Percentiles rank a stretch among this genome's conserved stretches.
Evolutionary conservation across 768 basidiomycete genomes (phyloP).

Genomic region (Chalciporus piperatus): DNA sequence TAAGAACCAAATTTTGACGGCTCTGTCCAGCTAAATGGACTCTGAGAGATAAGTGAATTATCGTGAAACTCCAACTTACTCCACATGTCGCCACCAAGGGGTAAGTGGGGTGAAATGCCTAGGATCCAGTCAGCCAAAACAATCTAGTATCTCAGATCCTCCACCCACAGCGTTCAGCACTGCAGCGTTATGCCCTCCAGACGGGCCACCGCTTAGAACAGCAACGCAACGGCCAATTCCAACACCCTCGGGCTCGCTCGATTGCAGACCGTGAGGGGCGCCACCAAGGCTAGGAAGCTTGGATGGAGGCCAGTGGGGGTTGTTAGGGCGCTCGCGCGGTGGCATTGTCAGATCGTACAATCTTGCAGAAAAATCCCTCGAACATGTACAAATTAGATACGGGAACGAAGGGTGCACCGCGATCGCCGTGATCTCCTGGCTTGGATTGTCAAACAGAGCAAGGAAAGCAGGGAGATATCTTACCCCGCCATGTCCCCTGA

Average conservation of each 20-base stretch:
- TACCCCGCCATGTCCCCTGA: conserved; percentile 75
- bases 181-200: conserved; percentile 71
- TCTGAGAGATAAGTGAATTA: conserved; percentile 2
- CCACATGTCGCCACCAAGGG: conserved; percentile 78
- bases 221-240: conserved; percentile 58
- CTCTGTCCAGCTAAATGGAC: conserved; percentile 57
- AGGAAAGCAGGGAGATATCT: conserved; percentile 23
- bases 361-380: conserved; percentile 65
- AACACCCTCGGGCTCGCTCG: conserved; percentile 56
- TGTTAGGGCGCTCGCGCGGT: conserved; percentile 36
- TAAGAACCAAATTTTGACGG: conserved; percentile 73
- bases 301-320: conserved; percentile 60
- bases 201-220: conserved; percentile 65
- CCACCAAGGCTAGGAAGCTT: conserved; percentile 53
- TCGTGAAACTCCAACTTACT: conserved; percentile 38
- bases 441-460: conserved; percentile 29
- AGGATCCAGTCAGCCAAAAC: conserved; percentile 1
- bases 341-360: conserved; percentile 59
- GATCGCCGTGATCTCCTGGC: conserved; percentile 60
- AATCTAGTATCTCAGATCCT: neutral
- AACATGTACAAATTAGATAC: conserved; percentile 67
- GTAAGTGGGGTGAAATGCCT: conserved; percentile 67
- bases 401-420: conserved; percentile 58
- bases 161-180: conserved; percentile 59
- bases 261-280: conserved; percentile 65